Percentiles rank a stretch among this genome's conserved stretches.
phyloP scores from a whole-genome alignment of 495 filamentous ascomycete genomes.

The Penicillium samsonianum region DNA sequence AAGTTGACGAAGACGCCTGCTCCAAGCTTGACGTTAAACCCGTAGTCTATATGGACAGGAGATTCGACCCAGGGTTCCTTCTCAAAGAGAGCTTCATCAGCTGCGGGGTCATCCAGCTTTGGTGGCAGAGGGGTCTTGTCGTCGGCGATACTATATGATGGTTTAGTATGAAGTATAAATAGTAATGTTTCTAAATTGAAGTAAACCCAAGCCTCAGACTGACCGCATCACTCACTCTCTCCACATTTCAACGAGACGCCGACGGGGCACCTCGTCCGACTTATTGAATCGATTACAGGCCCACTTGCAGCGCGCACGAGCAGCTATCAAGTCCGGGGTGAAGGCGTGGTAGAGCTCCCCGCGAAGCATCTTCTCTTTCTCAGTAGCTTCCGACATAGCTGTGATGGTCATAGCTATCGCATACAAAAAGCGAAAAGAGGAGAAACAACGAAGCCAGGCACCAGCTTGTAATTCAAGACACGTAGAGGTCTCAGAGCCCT shows the following conservation, averaged over 20 bases:
- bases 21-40: constrained; percentile 69
- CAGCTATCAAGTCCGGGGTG: constrained; percentile 55
- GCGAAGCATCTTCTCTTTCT: constrained; percentile 41
- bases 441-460: neutral
- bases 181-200: neutral
- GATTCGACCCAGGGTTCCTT: constrained; percentile 70
- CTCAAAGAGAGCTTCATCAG: constrained; percentile 61
- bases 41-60: constrained; percentile 74
- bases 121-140: constrained; percentile 65
- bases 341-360: constrained; percentile 55
- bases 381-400: constrained; percentile 28
- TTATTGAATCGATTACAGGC: constrained; percentile 66
- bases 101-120: constrained; percentile 47
- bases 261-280: constrained; percentile 55
- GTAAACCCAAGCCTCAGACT: neutral
- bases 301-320: constrained; percentile 56
- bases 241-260: constrained; percentile 66
- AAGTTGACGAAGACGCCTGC: constrained; percentile 74
- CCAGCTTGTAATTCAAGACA: neutral
- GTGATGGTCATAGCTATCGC: neutral
- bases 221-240: constrained; percentile 59
- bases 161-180: constrained; percentile 3
- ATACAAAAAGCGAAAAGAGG: neutral
- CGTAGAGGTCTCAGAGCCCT: neutral
- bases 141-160: constrained; percentile 51